A percentile compares a stretch with the other conserved stretches of the same genome.
Conservation (phyloP, 257 asterid genomes). For the Prunella vulgaris region DNA sequence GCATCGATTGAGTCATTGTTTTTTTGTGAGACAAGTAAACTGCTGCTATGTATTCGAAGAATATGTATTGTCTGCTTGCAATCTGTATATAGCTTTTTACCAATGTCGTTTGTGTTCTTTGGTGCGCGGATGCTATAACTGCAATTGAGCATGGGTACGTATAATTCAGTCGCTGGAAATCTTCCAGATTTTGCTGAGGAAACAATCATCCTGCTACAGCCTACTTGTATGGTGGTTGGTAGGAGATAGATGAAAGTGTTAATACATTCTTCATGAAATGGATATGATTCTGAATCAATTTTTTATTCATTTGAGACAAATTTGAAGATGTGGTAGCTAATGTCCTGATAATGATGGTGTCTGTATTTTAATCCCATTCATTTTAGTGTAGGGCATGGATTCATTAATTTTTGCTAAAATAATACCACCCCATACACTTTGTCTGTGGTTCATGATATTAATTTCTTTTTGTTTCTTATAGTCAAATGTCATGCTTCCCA, state of each 20-base stretch:
- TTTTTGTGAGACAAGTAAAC: background rate
- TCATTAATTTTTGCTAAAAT: constrained; percentile 8
- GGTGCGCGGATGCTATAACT: background rate
- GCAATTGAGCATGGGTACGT: background rate
- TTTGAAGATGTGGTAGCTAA: constrained; percentile 4
- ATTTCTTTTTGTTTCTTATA: background rate
- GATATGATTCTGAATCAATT: constrained; percentile 7
- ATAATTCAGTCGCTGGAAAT: background rate
- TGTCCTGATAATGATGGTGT: background rate
- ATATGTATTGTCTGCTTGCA: background rate
- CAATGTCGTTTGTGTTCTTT: background rate
- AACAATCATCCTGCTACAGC: background rate
- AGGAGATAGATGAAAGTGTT: constrained; percentile 16
- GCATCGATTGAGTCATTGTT: background rate
- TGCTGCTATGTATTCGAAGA: background rate
- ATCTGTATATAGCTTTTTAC: constrained; percentile 1
- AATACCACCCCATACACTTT: background rate
- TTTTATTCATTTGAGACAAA: constrained; percentile 8
- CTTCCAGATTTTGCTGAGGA: background rate
- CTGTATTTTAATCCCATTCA: background rate
- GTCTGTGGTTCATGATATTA: background rate
- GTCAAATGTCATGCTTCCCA: constrained; percentile 10
- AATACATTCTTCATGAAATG: constrained; percentile 23
- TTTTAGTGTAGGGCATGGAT: constrained; percentile 10
- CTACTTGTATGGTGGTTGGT: background rate